These are phyloP conservation scores for Colletotrichum cordylinicola DNA, from an alignment of 2,329 filamentous ascomycete genomes.

Conservation along the genomic window DNA sequence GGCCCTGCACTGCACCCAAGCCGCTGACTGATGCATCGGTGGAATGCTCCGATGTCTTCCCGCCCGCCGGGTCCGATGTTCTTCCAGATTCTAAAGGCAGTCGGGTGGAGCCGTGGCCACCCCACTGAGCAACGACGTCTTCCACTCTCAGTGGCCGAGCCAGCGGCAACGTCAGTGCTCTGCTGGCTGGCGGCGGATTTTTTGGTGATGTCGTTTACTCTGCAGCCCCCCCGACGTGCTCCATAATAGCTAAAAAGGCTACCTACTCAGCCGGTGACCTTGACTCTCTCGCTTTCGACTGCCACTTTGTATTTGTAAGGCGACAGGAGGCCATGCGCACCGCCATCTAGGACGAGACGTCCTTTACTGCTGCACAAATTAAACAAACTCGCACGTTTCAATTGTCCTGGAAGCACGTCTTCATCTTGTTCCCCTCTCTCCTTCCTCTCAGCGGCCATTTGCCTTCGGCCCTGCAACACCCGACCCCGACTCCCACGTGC, in stretches of 20 bases:
- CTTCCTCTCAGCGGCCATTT: not conserved
- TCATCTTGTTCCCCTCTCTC: not conserved
- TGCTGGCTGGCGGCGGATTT: not conserved
- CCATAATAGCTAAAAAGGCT: conserved; percentile 14
- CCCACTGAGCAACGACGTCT: not conserved
- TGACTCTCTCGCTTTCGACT: conserved; percentile 1
- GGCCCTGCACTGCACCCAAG: not conserved
- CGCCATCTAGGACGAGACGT: conserved; percentile 5
- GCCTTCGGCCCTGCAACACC: not conserved
- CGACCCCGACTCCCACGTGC: not conserved
- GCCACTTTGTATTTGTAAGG: conserved; percentile 20
- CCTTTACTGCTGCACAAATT: not conserved
- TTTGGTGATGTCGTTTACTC: conserved; percentile 19
- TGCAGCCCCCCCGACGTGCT: not conserved
- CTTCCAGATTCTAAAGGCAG: conserved; percentile 16
- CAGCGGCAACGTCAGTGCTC: conserved; percentile 20
- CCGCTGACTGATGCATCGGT: not conserved
- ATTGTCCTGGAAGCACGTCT: conserved; percentile 1
- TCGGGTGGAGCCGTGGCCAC: not conserved
- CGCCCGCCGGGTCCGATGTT: conserved; percentile 5
- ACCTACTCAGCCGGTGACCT: not conserved
- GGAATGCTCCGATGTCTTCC: not conserved
- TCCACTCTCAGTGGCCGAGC: conserved; percentile 2
- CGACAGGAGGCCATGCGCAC: conserved; percentile 19
- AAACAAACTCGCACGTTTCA: not conserved